These are phyloP conservation scores for Phellopilus nigrolimitatus DNA, from an alignment of 1,284 basidiomycete genomes.

Conservation along the genomic window DNA sequence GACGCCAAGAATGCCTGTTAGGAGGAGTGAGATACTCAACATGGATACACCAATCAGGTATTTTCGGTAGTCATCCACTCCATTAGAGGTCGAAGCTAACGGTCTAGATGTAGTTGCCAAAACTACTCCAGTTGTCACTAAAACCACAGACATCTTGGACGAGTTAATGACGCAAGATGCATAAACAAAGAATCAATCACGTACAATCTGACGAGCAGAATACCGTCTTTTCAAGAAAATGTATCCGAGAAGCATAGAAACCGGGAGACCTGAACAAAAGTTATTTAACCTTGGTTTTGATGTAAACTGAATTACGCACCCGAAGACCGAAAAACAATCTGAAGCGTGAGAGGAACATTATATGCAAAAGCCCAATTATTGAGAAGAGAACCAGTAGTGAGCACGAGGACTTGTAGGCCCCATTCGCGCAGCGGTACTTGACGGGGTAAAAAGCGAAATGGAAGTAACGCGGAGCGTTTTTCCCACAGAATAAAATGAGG, in stretches of 20 bases:
- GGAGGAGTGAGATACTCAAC: slow-evolving; percentile 65
- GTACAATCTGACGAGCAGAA: slow-evolving; percentile 57
- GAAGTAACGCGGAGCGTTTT: slow-evolving; percentile 23
- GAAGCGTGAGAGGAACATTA: slow-evolving; percentile 74
- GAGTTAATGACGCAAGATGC: not conserved
- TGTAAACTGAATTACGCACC: slow-evolving; percentile 41
- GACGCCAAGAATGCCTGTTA: slow-evolving; percentile 72
- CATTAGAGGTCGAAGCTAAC: slow-evolving; percentile 28
- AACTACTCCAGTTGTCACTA: slow-evolving; percentile 74
- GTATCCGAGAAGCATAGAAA: slow-evolving; percentile 66
- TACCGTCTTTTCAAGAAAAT: slow-evolving; percentile 58
- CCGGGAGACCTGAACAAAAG: slow-evolving; percentile 45
- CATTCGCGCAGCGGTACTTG: slow-evolving; percentile 72
- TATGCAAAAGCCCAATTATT: slow-evolving; percentile 86
- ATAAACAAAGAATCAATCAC: slow-evolving; percentile 22
- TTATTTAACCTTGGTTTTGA: not conserved
- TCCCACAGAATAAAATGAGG: slow-evolving; percentile 48
- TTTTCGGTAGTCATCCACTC: slow-evolving; percentile 35
- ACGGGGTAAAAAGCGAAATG: slow-evolving; percentile 56
- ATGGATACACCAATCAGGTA: slow-evolving; percentile 72
- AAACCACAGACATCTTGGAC: slow-evolving; percentile 54
- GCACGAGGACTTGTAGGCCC: slow-evolving; percentile 72
- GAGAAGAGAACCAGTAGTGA: slow-evolving; percentile 65
- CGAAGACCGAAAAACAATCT: slow-evolving; percentile 87
- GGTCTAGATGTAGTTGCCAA: slow-evolving; percentile 71